phyloP scores from a whole-genome alignment of 2,329 filamentous ascomycete genomes.

The Cercospora sp. region DNA sequence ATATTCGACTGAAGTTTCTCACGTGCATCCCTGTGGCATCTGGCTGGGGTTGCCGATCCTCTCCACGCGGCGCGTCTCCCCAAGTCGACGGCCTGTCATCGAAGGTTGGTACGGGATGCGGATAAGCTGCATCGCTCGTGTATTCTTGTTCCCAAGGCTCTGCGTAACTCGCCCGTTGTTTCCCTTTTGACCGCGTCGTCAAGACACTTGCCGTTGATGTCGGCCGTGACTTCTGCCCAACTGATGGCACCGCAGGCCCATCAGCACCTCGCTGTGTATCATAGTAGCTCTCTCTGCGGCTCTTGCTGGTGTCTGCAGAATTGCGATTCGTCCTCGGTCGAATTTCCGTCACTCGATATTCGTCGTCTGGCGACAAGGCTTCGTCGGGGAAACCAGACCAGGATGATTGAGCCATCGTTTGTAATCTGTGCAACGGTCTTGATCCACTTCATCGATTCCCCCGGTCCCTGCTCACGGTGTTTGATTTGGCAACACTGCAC shows the following conservation, averaged over 20 bases:
- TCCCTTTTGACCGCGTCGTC: conserved; percentile 18
- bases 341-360: conserved; percentile 1
- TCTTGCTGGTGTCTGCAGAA: conserved; percentile 26
- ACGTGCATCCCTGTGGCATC: conserved; percentile 15
- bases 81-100: conserved; percentile 11
- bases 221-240: conserved; percentile 20
- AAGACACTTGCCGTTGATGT: conserved; percentile 22
- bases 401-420: conserved; percentile 12
- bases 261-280: conserved; percentile 27
- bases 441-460: not conserved
- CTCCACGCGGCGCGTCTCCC: conserved; percentile 22
- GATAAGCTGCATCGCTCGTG: conserved; percentile 24
- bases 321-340: conserved; percentile 6
- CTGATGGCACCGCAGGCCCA: not conserved
- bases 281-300: conserved; percentile 30
- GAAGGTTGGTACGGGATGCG: conserved; percentile 20
- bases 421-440: not conserved
- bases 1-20: conserved; percentile 26
- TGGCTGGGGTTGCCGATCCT: conserved; percentile 7
- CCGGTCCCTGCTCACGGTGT: not conserved
- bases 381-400: conserved; percentile 10
- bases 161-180: conserved; percentile 27
- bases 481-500: not conserved
- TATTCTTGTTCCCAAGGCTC: conserved; percentile 26
- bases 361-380: conserved; percentile 11